Conservation (phyloP, 306 rosid species). For the Sphenostylis stenocarpa region DNA sequence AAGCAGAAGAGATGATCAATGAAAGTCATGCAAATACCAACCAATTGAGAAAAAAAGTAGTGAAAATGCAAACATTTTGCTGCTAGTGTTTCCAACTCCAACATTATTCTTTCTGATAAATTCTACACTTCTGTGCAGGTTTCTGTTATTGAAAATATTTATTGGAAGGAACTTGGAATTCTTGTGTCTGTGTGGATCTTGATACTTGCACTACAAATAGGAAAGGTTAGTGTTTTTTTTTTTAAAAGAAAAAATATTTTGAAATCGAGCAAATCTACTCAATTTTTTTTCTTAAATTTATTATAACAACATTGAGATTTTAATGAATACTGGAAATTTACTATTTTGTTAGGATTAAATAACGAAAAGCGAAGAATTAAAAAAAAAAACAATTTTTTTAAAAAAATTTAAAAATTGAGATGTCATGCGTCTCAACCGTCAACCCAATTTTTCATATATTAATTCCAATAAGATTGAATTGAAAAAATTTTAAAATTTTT, state of each 20-base stretch:
- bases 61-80: background rate
- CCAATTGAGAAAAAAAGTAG: constrained; percentile 27
- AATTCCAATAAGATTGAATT: too few species aligned
- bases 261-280: too few species aligned
- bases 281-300: too few species aligned
- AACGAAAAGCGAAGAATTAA: too few species aligned
- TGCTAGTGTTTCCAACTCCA: background rate
- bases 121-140: constrained; percentile 40
- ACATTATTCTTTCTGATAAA: constrained; percentile 6
- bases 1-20: constrained; percentile 44
- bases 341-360: too few species aligned
- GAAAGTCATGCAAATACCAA: constrained; percentile 23
- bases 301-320: too few species aligned
- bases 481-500: too few species aligned
- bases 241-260: background rate
- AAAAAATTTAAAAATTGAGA: too few species aligned
- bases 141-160: constrained; percentile 40
- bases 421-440: too few species aligned
- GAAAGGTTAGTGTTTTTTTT: constrained; percentile 13
- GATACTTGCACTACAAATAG: constrained; percentile 39
- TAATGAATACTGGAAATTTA: too few species aligned
- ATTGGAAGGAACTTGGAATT: constrained; percentile 62
- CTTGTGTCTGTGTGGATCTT: constrained; percentile 62
- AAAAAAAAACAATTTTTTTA: too few species aligned
- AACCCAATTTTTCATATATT: too few species aligned